These are phyloP conservation scores for Boletellus dicymbophilus DNA, from an alignment of 1,284 basidiomycete species.

Conservation along the genomic window DNA sequence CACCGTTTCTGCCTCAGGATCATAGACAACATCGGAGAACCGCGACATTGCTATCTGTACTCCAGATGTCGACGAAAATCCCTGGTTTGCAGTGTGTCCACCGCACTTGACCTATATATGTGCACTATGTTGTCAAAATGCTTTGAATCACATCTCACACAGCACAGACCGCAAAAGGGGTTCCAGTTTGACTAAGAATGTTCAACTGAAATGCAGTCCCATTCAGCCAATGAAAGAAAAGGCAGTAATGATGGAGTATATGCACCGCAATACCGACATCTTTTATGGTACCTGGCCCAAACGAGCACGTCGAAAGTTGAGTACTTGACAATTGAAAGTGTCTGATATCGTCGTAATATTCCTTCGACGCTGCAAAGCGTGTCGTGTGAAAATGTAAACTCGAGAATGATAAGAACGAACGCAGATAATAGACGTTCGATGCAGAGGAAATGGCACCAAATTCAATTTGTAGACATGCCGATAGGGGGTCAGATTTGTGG, in stretches of 20 bases:
- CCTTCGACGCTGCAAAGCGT: slow-evolving; percentile 8
- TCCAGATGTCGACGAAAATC: slow-evolving; percentile 40
- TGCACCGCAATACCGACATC: slow-evolving; percentile 48
- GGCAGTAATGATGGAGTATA: background rate
- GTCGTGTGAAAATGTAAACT: no score
- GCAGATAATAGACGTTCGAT: no score
- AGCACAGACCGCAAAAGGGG: slow-evolving; percentile 14
- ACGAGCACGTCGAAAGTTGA: slow-evolving; percentile 45
- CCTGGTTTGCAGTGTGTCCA: slow-evolving; percentile 18
- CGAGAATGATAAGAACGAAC: no score
- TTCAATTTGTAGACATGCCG: no score
- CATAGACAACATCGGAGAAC: slow-evolving; percentile 48
- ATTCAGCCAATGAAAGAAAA: background rate
- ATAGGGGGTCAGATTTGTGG: no score
- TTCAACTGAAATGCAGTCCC: slow-evolving; percentile 3
- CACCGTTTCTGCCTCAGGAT: slow-evolving; percentile 30
- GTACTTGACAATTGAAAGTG: slow-evolving; percentile 51
- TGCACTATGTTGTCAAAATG: background rate
- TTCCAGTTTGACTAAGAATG: slow-evolving; percentile 6
- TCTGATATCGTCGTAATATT: slow-evolving; percentile 40
- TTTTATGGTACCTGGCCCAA: slow-evolving; percentile 49
- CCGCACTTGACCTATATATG: slow-evolving; percentile 17
- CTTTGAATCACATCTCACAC: background rate
- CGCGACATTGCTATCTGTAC: slow-evolving; percentile 57
- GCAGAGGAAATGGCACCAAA: no score